Conservation (phyloP, 768 basidiomycete species). For the Clathrus columnatus region DNA sequence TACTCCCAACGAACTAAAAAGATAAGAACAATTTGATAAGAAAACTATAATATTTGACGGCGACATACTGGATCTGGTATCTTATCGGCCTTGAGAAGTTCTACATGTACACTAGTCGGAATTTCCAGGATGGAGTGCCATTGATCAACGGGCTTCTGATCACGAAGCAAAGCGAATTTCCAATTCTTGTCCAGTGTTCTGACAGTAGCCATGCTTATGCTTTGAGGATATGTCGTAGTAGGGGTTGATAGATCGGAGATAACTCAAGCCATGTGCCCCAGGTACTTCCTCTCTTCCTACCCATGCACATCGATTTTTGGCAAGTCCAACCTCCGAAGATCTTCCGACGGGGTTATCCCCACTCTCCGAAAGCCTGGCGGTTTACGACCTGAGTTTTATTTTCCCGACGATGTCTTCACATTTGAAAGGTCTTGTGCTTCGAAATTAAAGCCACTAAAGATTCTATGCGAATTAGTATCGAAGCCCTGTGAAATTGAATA, state of each 20-base stretch:
- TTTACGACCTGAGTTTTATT: too few relatives aligned
- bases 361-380: not conserved
- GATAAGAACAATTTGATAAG: slow-evolving; percentile 7
- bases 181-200: slow-evolving; percentile 38
- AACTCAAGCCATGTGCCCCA: too few relatives aligned
- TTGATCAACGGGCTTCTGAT: slow-evolving; percentile 46
- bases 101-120: slow-evolving; percentile 84
- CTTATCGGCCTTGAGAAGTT: slow-evolving; percentile 59
- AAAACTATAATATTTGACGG: not conserved
- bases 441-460: too few relatives aligned
- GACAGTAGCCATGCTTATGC: slow-evolving; percentile 17
- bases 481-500: too few relatives aligned
- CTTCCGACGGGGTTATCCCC: not conserved
- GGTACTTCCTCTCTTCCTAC: too few relatives aligned
- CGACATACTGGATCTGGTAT: slow-evolving; percentile 75
- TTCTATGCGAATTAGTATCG: too few relatives aligned
- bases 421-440: too few relatives aligned
- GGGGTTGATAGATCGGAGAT: too few relatives aligned
- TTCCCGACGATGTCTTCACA: not conserved
- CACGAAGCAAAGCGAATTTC: slow-evolving; percentile 62
- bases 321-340: not conserved
- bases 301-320: too few relatives aligned
- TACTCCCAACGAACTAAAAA: slow-evolving; percentile 58
- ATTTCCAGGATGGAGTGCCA: slow-evolving; percentile 58
- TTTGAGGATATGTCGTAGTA: too few relatives aligned